These are phyloP conservation scores for Fusarium gaditjirri DNA, from an alignment of 2,329 filamentous ascomycete species.

Conservation along the genomic window DNA sequence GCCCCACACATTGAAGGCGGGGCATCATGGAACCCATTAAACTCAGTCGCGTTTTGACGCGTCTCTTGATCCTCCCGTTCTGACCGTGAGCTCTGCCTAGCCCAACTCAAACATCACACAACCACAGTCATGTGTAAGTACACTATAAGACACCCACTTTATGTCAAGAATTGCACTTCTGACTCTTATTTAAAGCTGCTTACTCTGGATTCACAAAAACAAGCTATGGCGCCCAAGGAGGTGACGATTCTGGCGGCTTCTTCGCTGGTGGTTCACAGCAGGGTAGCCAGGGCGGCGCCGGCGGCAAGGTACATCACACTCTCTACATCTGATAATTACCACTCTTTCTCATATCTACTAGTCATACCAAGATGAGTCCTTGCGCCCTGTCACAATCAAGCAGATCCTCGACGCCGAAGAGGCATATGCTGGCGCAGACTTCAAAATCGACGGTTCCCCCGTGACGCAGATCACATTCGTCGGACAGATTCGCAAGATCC, in stretches of 20 bases:
- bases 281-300: conserved; percentile 61
- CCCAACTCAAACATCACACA: conserved; percentile 28
- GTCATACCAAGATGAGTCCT: conserved; percentile 81
- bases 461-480: conserved; percentile 82
- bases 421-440: conserved; percentile 76
- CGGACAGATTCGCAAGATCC: conserved; percentile 89
- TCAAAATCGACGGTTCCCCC: conserved; percentile 82
- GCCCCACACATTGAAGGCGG: conserved; percentile 35
- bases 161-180: conserved; percentile 6
- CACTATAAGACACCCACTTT: neutral
- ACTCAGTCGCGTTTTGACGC: conserved; percentile 48
- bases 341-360: conserved; percentile 43
- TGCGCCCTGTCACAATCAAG: conserved; percentile 95
- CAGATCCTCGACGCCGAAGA: conserved; percentile 87
- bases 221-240: conserved; percentile 64
- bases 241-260: conserved; percentile 71
- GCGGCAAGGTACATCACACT: conserved; percentile 54
- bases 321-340: neutral
- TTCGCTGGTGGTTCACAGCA: conserved; percentile 68
- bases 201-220: conserved; percentile 61
- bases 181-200: conserved; percentile 51
- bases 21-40: conserved; percentile 43
- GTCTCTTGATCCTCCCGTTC: conserved; percentile 40
- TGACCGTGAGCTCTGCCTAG: conserved; percentile 24
- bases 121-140: conserved; percentile 51